Conservation (phyloP, 257 asterid species). For the Paulownia fortunei region DNA sequence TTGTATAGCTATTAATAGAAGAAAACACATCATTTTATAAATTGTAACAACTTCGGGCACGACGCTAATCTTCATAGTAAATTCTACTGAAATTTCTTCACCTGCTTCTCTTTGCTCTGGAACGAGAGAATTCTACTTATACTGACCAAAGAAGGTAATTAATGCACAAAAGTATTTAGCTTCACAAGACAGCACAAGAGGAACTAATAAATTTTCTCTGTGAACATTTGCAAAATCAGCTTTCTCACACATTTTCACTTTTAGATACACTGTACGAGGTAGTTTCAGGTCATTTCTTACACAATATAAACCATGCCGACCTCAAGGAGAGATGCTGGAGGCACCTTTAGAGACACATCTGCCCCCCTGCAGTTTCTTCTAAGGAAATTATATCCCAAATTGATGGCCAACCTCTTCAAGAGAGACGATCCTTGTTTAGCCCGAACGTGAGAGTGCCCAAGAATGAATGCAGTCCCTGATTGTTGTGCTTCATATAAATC, state of each 20-base stretch:
- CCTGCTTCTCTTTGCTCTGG: no score
- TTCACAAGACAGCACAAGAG: not conserved
- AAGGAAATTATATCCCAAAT: constrained; percentile 80
- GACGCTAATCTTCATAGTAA: no score
- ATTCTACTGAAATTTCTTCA: no score
- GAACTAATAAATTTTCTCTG: not conserved
- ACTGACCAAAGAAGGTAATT: not conserved
- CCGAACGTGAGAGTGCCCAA: constrained; percentile 87
- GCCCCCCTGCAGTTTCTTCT: constrained; percentile 89
- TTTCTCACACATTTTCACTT: constrained; percentile 20
- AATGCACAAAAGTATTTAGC: not conserved
- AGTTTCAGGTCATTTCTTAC: constrained; percentile 19
- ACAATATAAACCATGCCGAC: constrained; percentile 96
- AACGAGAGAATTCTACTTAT: no score
- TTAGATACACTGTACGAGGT: constrained; percentile 2
- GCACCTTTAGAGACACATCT: constrained; percentile 89
- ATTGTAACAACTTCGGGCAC: no score
- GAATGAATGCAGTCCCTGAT: constrained; percentile 82
- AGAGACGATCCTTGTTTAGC: constrained; percentile 90
- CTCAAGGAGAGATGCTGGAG: constrained; percentile 95
- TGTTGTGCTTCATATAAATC: constrained; percentile 82
- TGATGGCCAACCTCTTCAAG: constrained; percentile 72
- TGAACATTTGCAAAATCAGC: constrained; percentile 28
- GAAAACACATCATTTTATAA: no score
- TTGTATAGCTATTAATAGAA: no score